Evolutionary conservation across 345 rosid species (phyloP).

Genomic region (Erodium maritimum): DNA sequence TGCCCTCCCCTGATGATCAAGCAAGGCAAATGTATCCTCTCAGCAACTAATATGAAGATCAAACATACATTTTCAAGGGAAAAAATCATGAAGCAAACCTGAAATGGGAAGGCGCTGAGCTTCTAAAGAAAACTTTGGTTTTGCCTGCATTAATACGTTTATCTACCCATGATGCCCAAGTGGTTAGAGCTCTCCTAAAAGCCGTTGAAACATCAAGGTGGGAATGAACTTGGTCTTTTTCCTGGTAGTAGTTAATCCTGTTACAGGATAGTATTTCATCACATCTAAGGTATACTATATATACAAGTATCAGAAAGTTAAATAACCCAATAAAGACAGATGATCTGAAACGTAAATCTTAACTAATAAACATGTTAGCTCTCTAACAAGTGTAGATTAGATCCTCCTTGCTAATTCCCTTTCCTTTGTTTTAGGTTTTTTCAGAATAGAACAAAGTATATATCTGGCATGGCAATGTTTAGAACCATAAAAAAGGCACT

Average conservation of each 20-base stretch:
- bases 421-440: too few species aligned
- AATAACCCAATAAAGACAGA: too few species aligned
- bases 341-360: too few species aligned
- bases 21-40: neutral
- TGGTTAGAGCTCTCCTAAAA: conserved; percentile 60
- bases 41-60: neutral
- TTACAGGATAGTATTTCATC: conserved; percentile 5
- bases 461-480: neutral
- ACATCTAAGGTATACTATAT: neutral
- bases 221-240: conserved; percentile 57
- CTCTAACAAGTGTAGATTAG: too few species aligned
- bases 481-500: conserved; percentile 14
- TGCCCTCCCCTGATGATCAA: conserved; percentile 51
- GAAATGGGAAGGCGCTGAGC: conserved; percentile 79
- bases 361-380: too few species aligned
- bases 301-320: too few species aligned
- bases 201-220: conserved; percentile 61
- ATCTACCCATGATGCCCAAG: conserved; percentile 93
- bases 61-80: neutral
- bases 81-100: conserved; percentile 31
- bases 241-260: conserved; percentile 91
- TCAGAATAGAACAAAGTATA: neutral
- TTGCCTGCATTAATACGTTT: conserved; percentile 44
- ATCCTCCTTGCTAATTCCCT: too few species aligned
- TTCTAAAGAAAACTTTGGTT: conserved; percentile 76